These are phyloP conservation scores for Ceratocystis cacaofunesta DNA, from an alignment of 2,329 filamentous ascomycete genomes.

Conservation along the genomic window DNA sequence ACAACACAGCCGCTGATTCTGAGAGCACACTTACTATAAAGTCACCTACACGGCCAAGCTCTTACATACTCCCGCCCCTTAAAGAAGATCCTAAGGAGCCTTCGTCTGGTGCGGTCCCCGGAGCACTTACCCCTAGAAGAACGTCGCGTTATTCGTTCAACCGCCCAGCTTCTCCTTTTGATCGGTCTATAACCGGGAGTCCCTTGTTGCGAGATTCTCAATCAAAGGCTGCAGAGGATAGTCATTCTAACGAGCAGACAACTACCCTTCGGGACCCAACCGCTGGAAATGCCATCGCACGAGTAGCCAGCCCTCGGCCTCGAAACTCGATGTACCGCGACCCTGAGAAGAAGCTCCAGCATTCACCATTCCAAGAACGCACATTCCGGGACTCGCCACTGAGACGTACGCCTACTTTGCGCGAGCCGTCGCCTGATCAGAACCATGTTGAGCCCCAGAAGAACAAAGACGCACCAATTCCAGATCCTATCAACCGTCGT, in stretches of 20 bases:
- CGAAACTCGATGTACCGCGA: constrained; percentile 14
- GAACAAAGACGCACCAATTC: constrained; percentile 17
- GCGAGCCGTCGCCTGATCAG: constrained; percentile 26
- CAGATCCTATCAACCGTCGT: not conserved
- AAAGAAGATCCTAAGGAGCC: constrained; percentile 1
- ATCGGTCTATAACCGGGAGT: not conserved
- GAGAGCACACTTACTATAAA: not conserved
- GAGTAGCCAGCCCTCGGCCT: constrained; percentile 16
- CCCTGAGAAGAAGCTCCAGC: constrained; percentile 19
- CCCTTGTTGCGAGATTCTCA: constrained; percentile 18
- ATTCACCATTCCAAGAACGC: constrained; percentile 22
- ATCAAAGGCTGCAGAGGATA: constrained; percentile 25
- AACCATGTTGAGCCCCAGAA: constrained; percentile 34
- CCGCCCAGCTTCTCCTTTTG: constrained; percentile 1
- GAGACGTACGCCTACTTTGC: constrained; percentile 27
- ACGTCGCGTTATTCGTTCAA: not conserved
- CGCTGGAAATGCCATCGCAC: constrained; percentile 17
- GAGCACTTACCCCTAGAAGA: not conserved
- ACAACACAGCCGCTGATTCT: not conserved
- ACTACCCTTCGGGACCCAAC: constrained; percentile 18
- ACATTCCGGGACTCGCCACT: constrained; percentile 22
- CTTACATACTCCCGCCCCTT: not conserved
- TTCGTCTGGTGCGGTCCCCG: not conserved
- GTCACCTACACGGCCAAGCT: not conserved
- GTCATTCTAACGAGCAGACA: constrained; percentile 38